Conservation (phyloP, 441 rosid species). For the Dalechampia spathulata region DNA sequence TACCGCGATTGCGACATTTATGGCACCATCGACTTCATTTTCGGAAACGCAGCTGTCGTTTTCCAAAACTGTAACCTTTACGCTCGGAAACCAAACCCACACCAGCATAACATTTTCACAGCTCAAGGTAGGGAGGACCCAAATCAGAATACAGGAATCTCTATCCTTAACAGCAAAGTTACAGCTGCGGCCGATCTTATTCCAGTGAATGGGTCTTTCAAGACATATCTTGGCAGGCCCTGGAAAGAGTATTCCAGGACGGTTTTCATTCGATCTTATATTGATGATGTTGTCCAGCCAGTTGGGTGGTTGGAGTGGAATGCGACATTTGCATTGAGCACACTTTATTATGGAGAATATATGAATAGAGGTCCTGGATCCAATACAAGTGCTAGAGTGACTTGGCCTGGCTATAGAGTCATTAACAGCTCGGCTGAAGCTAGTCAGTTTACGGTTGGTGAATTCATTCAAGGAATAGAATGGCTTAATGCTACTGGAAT, state of each 20-base stretch:
- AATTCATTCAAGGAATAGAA: conserved; percentile 43
- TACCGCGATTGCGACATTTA: conserved; percentile 66
- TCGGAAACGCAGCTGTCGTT: conserved; percentile 77
- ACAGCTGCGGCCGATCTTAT: conserved; percentile 40
- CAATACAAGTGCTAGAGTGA: conserved; percentile 36
- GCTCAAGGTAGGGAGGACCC: conserved; percentile 81
- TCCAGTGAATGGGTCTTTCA: conserved; percentile 31
- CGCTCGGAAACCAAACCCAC: conserved; percentile 48
- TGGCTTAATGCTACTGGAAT: conserved; percentile 63
- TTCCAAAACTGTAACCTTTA: conserved; percentile 61
- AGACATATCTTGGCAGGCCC: conserved; percentile 69
- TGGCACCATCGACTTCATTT: conserved; percentile 74
- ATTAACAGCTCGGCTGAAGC: conserved; percentile 44
- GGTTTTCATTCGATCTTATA: conserved; percentile 35
- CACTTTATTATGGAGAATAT: conserved; percentile 58
- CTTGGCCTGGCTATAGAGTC: conserved; percentile 56
- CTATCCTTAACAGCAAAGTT: conserved; percentile 54
- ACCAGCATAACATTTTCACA: conserved; percentile 59
- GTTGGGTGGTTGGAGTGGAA: conserved; percentile 74
- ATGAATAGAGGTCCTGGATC: conserved; percentile 62
- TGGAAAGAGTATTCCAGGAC: conserved; percentile 78
- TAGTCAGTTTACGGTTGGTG: conserved; percentile 44
- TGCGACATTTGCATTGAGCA: conserved; percentile 44
- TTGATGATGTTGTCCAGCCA: conserved; percentile 45
- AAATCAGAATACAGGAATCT: conserved; percentile 75